These are phyloP conservation scores for Phytopythium chamaehyphon DNA, from an alignment of 352 stramenopile species.

Conservation along the genomic window DNA sequence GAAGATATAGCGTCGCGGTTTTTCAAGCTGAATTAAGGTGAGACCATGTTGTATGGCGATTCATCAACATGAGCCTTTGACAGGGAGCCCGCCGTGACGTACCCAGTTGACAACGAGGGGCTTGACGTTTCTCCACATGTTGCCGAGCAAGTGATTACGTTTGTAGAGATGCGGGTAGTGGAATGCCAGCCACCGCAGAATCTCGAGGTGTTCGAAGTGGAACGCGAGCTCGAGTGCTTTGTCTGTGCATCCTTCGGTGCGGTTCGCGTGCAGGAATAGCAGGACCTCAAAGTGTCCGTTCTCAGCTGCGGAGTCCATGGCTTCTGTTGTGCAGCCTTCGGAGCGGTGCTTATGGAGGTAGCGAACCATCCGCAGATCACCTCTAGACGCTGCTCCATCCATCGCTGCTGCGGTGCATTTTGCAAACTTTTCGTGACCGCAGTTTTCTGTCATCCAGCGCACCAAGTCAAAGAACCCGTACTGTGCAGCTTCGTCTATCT, in stretches of 20 bases:
- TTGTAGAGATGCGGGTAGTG: slow-evolving; percentile 17
- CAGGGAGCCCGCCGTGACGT: not conserved
- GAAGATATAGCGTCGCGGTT: no score
- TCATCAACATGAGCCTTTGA: not conserved
- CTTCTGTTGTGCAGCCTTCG: slow-evolving; percentile 26
- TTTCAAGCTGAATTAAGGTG: no score
- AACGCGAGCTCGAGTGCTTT: slow-evolving; percentile 20
- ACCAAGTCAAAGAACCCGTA: slow-evolving; percentile 15
- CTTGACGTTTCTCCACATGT: not conserved
- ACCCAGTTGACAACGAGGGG: not conserved
- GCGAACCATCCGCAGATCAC: slow-evolving; percentile 9
- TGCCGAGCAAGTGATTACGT: not conserved
- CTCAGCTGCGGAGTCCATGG: slow-evolving; percentile 28
- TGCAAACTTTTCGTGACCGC: slow-evolving; percentile 6
- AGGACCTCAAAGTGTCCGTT: slow-evolving; percentile 32
- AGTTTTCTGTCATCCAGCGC: slow-evolving; percentile 12
- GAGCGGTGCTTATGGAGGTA: slow-evolving; percentile 27
- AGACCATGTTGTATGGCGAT: no score
- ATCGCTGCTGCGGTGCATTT: slow-evolving; percentile 9
- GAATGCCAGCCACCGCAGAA: slow-evolving; percentile 33
- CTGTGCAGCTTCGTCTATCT: slow-evolving; percentile 12
- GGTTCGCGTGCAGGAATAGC: slow-evolving; percentile 24
- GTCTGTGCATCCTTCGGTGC: slow-evolving; percentile 18
- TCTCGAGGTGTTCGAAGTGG: slow-evolving; percentile 13
- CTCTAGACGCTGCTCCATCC: not conserved